Conservation (phyloP, 192 early-diverging fungal species). For the Mortierella claussenii region DNA sequence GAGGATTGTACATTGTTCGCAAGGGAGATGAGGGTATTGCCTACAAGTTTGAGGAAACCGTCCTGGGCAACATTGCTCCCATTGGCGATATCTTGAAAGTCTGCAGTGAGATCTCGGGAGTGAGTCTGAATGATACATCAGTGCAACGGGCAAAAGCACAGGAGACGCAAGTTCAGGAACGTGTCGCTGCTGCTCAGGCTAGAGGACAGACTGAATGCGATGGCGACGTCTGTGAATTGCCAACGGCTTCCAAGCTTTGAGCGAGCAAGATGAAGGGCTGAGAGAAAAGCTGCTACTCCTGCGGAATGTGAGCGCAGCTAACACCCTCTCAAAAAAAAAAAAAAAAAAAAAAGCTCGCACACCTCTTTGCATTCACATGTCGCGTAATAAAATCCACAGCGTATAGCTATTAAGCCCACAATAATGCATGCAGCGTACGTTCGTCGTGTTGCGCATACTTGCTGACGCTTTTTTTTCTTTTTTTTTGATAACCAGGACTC, state of each 20-base stretch:
- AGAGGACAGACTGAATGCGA: conserved; percentile 31
- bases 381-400: no score
- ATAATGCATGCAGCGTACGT: no score
- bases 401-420: no score
- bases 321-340: no score
- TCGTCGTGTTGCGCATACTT: no score
- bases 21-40: conserved; percentile 43
- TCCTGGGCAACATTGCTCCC: conserved; percentile 54
- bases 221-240: conserved; percentile 23
- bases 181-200: conserved; percentile 9
- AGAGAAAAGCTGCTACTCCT: no score
- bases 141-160: conserved; percentile 13
- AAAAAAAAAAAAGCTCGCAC: no score
- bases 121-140: conserved; percentile 10
- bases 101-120: conserved; percentile 48
- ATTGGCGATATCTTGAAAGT: conserved; percentile 54
- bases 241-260: conserved; percentile 24
- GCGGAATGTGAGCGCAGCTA: no score
- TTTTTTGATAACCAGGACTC: no score
- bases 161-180: conserved; percentile 21
- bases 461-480: no score
- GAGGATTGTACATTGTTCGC: conserved; percentile 51
- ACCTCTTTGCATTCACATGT: no score
- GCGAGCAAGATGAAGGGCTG: not conserved
- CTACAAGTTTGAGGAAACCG: conserved; percentile 54